Percentiles rank a stretch among this genome's conserved stretches.
Evolutionary conservation across 2,329 filamentous ascomycete species (phyloP).

Genomic region (Zasmidium angulare): DNA sequence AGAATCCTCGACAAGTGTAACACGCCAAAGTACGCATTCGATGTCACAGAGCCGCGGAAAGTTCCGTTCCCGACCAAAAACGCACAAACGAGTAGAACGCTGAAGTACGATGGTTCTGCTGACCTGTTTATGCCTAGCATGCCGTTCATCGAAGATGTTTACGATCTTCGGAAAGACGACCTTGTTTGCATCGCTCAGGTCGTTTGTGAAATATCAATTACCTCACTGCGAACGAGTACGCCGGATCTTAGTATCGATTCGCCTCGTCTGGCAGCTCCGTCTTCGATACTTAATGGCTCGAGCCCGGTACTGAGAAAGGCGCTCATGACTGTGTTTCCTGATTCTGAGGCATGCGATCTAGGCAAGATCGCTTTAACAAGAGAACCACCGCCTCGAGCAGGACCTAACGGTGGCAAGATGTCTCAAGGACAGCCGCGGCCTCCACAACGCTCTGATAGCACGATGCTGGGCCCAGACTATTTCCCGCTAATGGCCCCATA

Average conservation of each 20-base stretch:
- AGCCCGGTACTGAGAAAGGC: neutral
- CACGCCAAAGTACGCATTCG: neutral
- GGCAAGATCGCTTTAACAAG: conserved; percentile 28
- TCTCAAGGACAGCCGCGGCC: conserved; percentile 32
- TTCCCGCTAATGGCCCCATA: conserved; percentile 68
- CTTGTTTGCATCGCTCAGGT: conserved; percentile 36
- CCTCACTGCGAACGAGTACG: conserved; percentile 4
- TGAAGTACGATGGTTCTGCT: too few species aligned
- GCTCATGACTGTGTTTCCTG: conserved; percentile 14
- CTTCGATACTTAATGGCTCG: neutral
- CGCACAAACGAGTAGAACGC: too few species aligned
- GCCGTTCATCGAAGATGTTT: conserved; percentile 14
- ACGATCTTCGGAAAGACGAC: conserved; percentile 29
- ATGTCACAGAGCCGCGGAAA: neutral
- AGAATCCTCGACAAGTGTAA: neutral
- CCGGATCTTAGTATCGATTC: neutral
- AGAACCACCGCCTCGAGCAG: conserved; percentile 20
- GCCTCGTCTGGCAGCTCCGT: neutral
- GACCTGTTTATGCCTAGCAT: neutral
- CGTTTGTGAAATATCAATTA: conserved; percentile 33
- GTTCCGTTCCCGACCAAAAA: too few species aligned
- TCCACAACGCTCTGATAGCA: conserved; percentile 27
- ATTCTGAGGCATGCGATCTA: conserved; percentile 24
- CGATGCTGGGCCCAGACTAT: conserved; percentile 40
- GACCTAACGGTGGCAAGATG: conserved; percentile 17